phyloP scores from a whole-genome alignment of 2,329 filamentous ascomycete species.

The Xenosphaeropsis pyriputrescens region DNA sequence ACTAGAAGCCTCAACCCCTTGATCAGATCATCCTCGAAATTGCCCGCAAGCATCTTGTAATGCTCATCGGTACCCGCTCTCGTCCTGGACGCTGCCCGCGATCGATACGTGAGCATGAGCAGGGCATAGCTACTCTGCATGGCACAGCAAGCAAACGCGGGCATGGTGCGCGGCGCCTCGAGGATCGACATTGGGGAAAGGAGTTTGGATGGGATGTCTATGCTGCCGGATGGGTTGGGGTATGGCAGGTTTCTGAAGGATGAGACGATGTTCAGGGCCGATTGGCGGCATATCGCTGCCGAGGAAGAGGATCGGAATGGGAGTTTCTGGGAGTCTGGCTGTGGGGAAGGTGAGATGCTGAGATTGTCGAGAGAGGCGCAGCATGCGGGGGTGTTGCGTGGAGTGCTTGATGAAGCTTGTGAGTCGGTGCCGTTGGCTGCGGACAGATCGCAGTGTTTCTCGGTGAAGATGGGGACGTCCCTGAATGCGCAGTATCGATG shows the following conservation, averaged over 20 bases:
- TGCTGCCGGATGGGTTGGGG: slow-evolving; percentile 19
- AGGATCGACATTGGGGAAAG: not conserved
- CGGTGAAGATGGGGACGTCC: slow-evolving; percentile 27
- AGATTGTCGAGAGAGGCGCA: slow-evolving; percentile 5
- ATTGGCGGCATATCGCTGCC: slow-evolving; percentile 29
- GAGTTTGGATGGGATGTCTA: not conserved
- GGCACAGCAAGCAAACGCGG: slow-evolving; percentile 12
- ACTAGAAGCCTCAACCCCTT: no score
- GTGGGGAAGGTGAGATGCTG: no score
- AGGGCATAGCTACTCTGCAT: slow-evolving; percentile 12
- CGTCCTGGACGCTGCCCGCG: no score
- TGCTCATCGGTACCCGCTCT: no score
- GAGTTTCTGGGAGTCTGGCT: slow-evolving; percentile 7
- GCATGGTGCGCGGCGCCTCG: slow-evolving; percentile 10
- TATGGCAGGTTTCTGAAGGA: slow-evolving; percentile 28
- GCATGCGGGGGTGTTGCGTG: slow-evolving; percentile 12
- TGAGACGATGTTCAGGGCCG: slow-evolving; percentile 27
- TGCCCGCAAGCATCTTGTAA: no score
- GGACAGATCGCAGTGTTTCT: slow-evolving; percentile 29
- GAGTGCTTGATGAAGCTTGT: not conserved
- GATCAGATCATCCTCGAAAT: no score
- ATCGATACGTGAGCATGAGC: slow-evolving; percentile 6
- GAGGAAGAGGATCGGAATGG: slow-evolving; percentile 29
- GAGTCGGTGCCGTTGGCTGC: not conserved
- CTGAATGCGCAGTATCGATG: slow-evolving; percentile 32